Percentiles rank a stretch among this genome's conserved stretches.
phyloP scores from a whole-genome alignment of 1,139 yeast genomes.

The Kluyveromyces marxianus region DNA sequence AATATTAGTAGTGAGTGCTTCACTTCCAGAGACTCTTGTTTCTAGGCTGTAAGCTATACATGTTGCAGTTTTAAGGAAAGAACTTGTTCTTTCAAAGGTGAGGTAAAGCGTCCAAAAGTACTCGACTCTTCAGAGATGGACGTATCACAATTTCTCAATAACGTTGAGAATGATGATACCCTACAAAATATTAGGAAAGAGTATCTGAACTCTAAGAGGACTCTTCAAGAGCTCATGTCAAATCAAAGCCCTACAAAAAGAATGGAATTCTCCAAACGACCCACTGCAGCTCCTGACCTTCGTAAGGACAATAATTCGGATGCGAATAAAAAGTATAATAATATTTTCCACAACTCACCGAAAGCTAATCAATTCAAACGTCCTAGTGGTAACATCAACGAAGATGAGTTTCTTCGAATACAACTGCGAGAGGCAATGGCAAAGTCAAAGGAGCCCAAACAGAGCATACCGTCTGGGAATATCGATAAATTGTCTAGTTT shows the following conservation, averaged over 20 bases:
- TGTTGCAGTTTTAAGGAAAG: too few species aligned
- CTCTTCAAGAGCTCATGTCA: conserved; percentile 16
- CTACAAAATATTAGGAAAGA: conserved; percentile 24
- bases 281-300: background rate
- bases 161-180: conserved; percentile 27
- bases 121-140: background rate
- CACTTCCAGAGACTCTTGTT: too few species aligned
- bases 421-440: conserved; percentile 14
- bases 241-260: conserved; percentile 10
- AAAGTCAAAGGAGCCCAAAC: background rate
- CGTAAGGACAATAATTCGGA: conserved; percentile 1
- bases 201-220: conserved; percentile 22
- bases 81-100: too few species aligned
- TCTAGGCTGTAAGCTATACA: too few species aligned
- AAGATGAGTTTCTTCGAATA: conserved; percentile 13
- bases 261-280: conserved; percentile 3
- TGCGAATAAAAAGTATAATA: too few species aligned
- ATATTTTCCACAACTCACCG: too few species aligned
- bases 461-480: background rate
- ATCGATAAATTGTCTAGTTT: conserved; percentile 5
- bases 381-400: background rate
- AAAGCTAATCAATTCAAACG: too few species aligned
- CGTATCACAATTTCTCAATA: conserved; percentile 13
- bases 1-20: too few species aligned
- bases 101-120: too few species aligned